Conservation (phyloP, 805 yeast genomes). For the Metschnikowia bowlesiae region DNA sequence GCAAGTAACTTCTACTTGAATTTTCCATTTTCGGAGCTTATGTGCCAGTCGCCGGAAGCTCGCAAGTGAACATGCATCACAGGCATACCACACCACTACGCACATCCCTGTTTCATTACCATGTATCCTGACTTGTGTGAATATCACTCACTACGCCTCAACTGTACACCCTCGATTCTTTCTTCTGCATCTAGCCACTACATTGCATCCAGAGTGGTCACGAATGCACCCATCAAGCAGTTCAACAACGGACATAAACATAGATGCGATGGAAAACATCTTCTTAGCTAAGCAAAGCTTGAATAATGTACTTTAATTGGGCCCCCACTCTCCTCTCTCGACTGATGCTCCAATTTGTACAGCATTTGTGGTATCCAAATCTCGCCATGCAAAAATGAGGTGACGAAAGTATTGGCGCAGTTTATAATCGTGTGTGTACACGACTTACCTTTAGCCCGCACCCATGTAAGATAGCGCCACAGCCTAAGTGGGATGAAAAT, state of each 20-base stretch:
- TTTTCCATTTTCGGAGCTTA: too few relatives aligned
- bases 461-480: conserved; percentile 38
- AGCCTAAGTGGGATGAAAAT: conserved; percentile 36
- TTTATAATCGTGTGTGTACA: conserved; percentile 33
- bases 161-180: too few relatives aligned
- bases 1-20: too few relatives aligned
- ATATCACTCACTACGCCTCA: too few relatives aligned
- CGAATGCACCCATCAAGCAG: conserved; percentile 11
- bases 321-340: conserved; percentile 34
- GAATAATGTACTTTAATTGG: conserved; percentile 34
- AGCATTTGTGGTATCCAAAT: conserved; percentile 36
- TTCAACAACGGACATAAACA: conserved; percentile 31
- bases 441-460: conserved; percentile 37
- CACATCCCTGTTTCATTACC: too few relatives aligned
- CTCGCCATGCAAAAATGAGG: conserved; percentile 29
- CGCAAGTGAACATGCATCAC: conserved; percentile 20
- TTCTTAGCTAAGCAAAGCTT: conserved; percentile 27
- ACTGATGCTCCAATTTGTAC: conserved; percentile 21
- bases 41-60: too few relatives aligned
- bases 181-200: too few relatives aligned
- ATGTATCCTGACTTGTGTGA: too few relatives aligned
- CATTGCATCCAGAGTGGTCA: too few relatives aligned
- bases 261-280: conserved; percentile 21
- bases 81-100: too few relatives aligned
- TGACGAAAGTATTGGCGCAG: conserved; percentile 29